Conservation (phyloP, 495 filamentous ascomycete species). For the Lepidopterella palustris region DNA sequence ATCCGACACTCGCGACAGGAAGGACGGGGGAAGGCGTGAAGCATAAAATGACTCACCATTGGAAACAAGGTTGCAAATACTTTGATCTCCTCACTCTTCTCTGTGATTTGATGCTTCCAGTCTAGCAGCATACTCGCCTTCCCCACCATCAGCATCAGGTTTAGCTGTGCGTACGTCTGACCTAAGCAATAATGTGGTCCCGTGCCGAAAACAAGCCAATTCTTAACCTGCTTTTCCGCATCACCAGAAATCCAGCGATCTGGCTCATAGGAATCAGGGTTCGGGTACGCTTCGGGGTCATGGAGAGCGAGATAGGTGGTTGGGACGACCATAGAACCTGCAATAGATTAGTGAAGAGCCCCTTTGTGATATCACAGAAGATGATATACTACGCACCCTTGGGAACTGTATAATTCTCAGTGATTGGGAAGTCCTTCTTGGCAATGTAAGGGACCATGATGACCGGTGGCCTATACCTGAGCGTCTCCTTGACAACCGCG, state of each 20-base stretch:
- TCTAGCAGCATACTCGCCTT: conserved; percentile 88
- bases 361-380: neutral
- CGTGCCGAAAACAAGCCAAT: conserved; percentile 94
- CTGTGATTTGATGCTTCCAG: conserved; percentile 83
- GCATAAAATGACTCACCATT: conserved; percentile 53
- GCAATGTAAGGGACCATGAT: conserved; percentile 95
- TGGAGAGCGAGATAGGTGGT: conserved; percentile 85
- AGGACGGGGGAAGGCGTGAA: too few species aligned
- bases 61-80: conserved; percentile 98
- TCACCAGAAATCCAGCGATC: conserved; percentile 89
- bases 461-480: conserved; percentile 93
- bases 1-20: too few species aligned
- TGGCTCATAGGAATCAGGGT: conserved; percentile 82
- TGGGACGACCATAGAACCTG: conserved; percentile 86
- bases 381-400: conserved; percentile 49
- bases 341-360: neutral
- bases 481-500: conserved; percentile 85
- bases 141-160: conserved; percentile 85
- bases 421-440: conserved; percentile 94
- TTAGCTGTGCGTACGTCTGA: conserved; percentile 85
- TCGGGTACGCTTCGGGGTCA: conserved; percentile 86
- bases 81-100: conserved; percentile 84
- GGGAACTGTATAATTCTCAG: conserved; percentile 76
- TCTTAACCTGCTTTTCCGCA: conserved; percentile 89
- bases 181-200: conserved; percentile 96